Conservation (phyloP, 2,329 filamentous ascomycete genomes). For the Ramularia endophylla region DNA sequence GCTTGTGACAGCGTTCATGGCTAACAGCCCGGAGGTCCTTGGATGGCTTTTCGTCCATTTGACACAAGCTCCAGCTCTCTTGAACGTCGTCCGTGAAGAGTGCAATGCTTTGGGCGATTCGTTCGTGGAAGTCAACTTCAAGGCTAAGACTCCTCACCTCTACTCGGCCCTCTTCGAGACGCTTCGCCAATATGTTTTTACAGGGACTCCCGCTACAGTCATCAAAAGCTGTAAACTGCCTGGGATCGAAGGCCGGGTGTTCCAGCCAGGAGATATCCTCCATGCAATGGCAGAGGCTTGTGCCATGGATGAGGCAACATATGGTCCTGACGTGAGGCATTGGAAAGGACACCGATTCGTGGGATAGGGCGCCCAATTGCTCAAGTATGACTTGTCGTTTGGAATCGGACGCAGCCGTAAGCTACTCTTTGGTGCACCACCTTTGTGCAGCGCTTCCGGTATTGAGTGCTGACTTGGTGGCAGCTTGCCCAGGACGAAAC, state of each 20-base stretch:
- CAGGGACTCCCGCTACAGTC: slow-evolving; percentile 7
- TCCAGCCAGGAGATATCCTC: no score
- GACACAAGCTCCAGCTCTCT: slow-evolving; percentile 4
- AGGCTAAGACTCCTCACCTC: slow-evolving; percentile 5
- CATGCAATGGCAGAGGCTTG: no score
- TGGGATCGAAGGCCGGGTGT: slow-evolving; percentile 6
- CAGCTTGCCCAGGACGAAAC: no score
- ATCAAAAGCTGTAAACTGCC: slow-evolving; percentile 6
- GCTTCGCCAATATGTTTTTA: slow-evolving; percentile 8
- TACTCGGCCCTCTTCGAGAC: slow-evolving; percentile 10
- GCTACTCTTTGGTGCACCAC: no score
- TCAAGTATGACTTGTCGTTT: no score
- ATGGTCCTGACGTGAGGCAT: no score
- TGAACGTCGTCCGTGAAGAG: slow-evolving; percentile 5
- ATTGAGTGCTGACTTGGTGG: no score
- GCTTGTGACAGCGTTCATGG: slow-evolving; percentile 8
- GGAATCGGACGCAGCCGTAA: no score
- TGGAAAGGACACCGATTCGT: no score
- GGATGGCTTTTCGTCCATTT: slow-evolving; percentile 6
- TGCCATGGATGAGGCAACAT: no score
- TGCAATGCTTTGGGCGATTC: slow-evolving; percentile 5
- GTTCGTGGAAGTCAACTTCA: slow-evolving; percentile 4
- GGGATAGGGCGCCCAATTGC: no score
- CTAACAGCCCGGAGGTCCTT: slow-evolving; percentile 6
- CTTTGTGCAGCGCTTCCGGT: no score